Evolutionary conservation across 2,329 filamentous ascomycete species (phyloP).

Genomic region (Aspergillus sojae): DNA sequence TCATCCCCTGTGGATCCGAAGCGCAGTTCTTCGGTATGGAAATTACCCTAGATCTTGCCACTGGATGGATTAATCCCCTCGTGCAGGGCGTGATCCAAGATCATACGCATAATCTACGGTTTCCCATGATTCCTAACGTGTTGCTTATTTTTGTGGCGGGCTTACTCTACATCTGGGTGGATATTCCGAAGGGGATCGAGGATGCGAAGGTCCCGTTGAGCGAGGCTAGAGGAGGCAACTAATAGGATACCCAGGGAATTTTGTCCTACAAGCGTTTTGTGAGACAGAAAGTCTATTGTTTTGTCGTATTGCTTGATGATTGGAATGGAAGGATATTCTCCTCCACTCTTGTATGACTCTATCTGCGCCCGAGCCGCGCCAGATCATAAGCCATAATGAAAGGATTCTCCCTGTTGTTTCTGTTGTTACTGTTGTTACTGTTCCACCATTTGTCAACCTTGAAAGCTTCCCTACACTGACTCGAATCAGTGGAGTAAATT

Average conservation of each 20-base stretch:
- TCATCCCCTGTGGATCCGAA: conserved; percentile 14
- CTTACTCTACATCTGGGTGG: conserved; percentile 14
- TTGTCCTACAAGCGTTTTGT: background rate
- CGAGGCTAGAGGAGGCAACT: background rate
- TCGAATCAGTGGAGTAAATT: background rate
- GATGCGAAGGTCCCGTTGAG: conserved; percentile 14
- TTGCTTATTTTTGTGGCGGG: conserved; percentile 13
- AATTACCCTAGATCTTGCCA: conserved; percentile 17
- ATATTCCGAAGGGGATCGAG: conserved; percentile 16
- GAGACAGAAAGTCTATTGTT: background rate
- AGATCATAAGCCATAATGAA: background rate
- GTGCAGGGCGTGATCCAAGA: conserved; percentile 17
- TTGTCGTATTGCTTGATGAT: background rate
- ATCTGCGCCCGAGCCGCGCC: background rate
- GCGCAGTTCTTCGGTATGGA: conserved; percentile 19
- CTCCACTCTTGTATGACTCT: background rate
- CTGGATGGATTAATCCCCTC: conserved; percentile 18
- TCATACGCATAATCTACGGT: conserved; percentile 17
- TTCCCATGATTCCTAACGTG: conserved; percentile 19
- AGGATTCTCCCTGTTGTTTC: background rate
- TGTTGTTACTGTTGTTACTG: background rate
- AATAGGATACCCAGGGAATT: background rate
- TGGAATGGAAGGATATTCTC: background rate
- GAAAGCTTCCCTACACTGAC: background rate
- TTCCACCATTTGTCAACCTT: background rate